Percentiles rank a stretch among this genome's conserved stretches.
Conservation (phyloP, 805 yeast species). For the Priceomyces fermenticarens region DNA sequence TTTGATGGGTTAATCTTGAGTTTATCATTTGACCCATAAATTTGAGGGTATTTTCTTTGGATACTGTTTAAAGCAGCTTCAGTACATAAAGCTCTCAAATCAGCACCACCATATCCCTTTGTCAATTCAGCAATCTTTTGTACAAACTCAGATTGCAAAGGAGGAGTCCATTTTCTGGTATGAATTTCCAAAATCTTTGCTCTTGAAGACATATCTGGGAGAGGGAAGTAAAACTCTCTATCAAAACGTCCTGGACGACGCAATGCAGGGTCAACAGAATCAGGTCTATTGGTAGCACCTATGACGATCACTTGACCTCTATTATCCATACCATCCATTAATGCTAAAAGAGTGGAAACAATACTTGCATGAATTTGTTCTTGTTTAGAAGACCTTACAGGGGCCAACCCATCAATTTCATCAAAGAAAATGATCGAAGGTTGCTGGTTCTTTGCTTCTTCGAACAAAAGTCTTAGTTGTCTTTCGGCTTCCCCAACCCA, state of each 20-base stretch:
- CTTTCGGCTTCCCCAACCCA: constrained; percentile 99
- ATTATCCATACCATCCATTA: constrained; percentile 99
- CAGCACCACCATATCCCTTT: constrained; percentile 98
- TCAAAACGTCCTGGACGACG: constrained; percentile 97
- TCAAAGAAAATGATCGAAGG: constrained; percentile 96
- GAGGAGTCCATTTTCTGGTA: constrained; percentile 86
- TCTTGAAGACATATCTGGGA: constrained; percentile 81
- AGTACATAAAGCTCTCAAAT: constrained; percentile 87
- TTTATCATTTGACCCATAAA: constrained; percentile 73
- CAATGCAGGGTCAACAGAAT: constrained; percentile 96
- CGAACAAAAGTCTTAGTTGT: constrained; percentile 84
- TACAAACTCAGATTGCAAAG: constrained; percentile 55
- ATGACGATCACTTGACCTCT: constrained; percentile 97
- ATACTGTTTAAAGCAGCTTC: constrained; percentile 93
- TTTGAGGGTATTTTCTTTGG: constrained; percentile 91
- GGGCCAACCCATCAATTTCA: constrained; percentile 97
- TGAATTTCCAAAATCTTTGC: constrained; percentile 78
- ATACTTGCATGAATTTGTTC: constrained; percentile 98
- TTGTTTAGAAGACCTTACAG: constrained; percentile 94
- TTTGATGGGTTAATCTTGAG: constrained; percentile 66
- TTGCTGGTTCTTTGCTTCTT: constrained; percentile 93
- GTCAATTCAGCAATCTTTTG: constrained; percentile 72
- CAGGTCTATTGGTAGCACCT: constrained; percentile 98
- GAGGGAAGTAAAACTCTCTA: constrained; percentile 92
- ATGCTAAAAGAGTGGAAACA: constrained; percentile 88